phyloP scores from a whole-genome alignment of 805 yeast species.

The Yamadazyma endophytica region DNA sequence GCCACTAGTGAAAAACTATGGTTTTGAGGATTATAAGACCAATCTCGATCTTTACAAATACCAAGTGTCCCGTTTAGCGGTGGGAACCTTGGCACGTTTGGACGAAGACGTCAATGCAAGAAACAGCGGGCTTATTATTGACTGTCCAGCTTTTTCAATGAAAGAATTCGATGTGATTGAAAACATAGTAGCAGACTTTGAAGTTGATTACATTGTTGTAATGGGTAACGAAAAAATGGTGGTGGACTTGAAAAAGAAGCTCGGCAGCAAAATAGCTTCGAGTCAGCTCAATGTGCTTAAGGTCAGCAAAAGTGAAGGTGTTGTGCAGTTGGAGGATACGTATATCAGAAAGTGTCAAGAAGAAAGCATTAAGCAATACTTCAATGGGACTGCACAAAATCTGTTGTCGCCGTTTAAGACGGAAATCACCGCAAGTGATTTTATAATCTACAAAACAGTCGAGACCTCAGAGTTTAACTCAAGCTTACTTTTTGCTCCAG shows the following conservation, averaged over 20 bases:
- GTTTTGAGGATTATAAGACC: conserved; percentile 55
- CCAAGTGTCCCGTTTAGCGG: conserved; percentile 45
- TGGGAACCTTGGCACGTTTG: conserved; percentile 45
- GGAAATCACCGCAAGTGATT: conserved; percentile 60
- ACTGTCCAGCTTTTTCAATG: conserved; percentile 62
- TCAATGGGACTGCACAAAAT: conserved; percentile 69
- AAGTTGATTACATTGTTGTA: conserved; percentile 57
- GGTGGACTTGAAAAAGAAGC: conserved; percentile 56
- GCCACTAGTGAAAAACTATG: conserved; percentile 80
- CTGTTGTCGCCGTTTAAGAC: conserved; percentile 83
- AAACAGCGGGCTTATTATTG: conserved; percentile 62
- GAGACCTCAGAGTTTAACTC: conserved; percentile 33
- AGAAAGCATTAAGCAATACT: conserved; percentile 76
- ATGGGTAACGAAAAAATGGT: conserved; percentile 72
- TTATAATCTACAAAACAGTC: conserved; percentile 61
- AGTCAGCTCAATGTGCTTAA: conserved; percentile 47
- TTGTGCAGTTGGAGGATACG: conserved; percentile 67
- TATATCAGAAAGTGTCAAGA: conserved; percentile 72
- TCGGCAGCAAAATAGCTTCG: conserved; percentile 26
- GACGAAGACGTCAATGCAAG: conserved; percentile 44
- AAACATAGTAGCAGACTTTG: conserved; percentile 55
- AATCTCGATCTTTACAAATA: conserved; percentile 56
- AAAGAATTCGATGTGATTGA: conserved; percentile 52
- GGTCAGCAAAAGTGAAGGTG: conserved; percentile 71
- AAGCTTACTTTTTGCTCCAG: conserved; percentile 35